These are phyloP conservation scores for Cercophora scortea DNA, from an alignment of 495 filamentous ascomycete species.

Conservation along the genomic window DNA sequence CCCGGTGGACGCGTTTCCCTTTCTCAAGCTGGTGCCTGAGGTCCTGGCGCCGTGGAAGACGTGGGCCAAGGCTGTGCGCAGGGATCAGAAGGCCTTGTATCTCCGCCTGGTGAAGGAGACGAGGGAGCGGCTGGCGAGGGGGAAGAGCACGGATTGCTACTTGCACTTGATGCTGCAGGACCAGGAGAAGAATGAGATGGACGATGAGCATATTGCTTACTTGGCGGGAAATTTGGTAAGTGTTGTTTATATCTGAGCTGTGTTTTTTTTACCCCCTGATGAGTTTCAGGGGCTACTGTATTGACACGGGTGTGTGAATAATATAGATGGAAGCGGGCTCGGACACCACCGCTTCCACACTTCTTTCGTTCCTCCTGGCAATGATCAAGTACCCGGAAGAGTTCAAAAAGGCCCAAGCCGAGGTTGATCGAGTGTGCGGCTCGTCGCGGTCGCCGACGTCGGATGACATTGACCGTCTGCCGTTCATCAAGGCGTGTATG, in stretches of 20 bases:
- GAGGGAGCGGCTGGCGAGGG: background rate
- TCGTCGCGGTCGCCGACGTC: background rate
- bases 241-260: background rate
- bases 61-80: background rate
- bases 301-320: background rate
- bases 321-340: background rate
- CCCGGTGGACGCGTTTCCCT: background rate
- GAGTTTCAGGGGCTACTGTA: background rate
- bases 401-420: background rate
- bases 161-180: background rate
- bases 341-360: background rate
- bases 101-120: background rate
- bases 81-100: background rate
- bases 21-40: background rate
- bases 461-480: background rate
- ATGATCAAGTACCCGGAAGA: background rate
- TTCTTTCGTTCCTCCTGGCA: background rate
- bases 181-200: background rate
- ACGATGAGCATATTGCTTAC: background rate
- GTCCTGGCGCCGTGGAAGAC: background rate
- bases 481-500: background rate
- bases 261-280: background rate
- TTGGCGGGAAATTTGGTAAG: background rate
- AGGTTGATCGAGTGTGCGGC: background rate
- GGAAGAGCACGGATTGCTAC: background rate